These are phyloP conservation scores for Coniochaeta sp. DNA, from an alignment of 2,329 filamentous ascomycete genomes.

Conservation along the genomic window DNA sequence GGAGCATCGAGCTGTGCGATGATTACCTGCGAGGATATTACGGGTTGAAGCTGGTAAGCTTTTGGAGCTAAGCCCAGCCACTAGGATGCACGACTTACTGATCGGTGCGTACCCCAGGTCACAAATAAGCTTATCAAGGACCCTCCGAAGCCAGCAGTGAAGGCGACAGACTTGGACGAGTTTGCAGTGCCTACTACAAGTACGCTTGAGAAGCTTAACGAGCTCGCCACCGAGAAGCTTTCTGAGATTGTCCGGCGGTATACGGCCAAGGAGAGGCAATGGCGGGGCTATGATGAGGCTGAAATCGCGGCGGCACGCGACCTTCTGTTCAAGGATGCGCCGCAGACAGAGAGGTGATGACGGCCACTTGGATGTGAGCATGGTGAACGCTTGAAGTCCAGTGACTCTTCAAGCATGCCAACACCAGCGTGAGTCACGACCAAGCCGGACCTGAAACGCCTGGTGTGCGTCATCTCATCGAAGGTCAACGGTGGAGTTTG, in stretches of 20 bases:
- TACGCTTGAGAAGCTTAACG: slow-evolving; percentile 61
- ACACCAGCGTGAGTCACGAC: slow-evolving; percentile 11
- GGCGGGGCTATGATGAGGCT: slow-evolving; percentile 64
- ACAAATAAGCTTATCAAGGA: slow-evolving; percentile 42
- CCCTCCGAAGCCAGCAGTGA: slow-evolving; percentile 29
- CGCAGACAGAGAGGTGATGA: slow-evolving; percentile 34
- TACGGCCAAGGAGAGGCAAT: slow-evolving; percentile 52
- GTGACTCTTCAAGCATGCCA: slow-evolving; percentile 17
- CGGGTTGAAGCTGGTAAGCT: slow-evolving; percentile 70
- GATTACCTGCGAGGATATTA: slow-evolving; percentile 90
- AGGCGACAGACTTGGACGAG: slow-evolving; percentile 38
- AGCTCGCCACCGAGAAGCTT: slow-evolving; percentile 66
- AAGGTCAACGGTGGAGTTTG: neutral
- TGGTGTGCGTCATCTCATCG: slow-evolving; percentile 2
- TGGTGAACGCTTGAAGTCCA: slow-evolving; percentile 12
- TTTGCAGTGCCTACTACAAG: slow-evolving; percentile 47
- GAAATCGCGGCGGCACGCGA: slow-evolving; percentile 67
- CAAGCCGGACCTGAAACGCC: neutral
- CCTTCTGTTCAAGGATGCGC: slow-evolving; percentile 50
- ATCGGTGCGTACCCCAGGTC: slow-evolving; percentile 24
- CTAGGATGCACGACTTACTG: neutral
- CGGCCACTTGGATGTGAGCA: neutral
- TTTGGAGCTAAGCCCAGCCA: neutral
- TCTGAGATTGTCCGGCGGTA: slow-evolving; percentile 66
- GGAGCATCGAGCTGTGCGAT: slow-evolving; percentile 89